Conservation (phyloP, 148 eudicot genomes). For the Hydrangea macrophylla region DNA sequence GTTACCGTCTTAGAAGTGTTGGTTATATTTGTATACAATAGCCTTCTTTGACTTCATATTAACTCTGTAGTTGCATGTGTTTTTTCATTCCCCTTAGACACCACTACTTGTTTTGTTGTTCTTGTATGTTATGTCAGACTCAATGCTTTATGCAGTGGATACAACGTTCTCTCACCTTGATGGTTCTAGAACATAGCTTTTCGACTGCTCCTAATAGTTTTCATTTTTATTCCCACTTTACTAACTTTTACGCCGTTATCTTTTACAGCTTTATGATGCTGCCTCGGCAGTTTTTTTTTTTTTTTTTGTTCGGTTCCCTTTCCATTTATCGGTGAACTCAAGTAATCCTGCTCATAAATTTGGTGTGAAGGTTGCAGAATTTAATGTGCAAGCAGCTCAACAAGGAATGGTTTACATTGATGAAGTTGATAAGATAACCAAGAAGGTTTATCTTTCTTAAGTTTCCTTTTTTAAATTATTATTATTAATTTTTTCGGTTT, state of each 20-base stretch:
- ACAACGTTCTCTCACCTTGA: not conserved
- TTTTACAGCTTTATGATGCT: not conserved
- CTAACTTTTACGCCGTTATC: not conserved
- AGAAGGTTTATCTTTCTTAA: slow-evolving; percentile 48
- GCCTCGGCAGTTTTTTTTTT: not conserved
- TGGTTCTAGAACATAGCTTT: not conserved
- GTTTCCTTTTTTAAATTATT: not conserved
- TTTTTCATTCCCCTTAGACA: not conserved
- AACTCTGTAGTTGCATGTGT: not conserved
- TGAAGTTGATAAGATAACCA: slow-evolving; percentile 92
- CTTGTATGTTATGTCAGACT: not conserved
- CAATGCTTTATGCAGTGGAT: not conserved
- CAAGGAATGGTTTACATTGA: slow-evolving; percentile 94
- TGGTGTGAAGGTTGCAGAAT: slow-evolving; percentile 69
- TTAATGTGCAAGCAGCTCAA: slow-evolving; percentile 86
- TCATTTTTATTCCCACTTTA: not conserved
- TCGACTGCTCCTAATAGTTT: not conserved
- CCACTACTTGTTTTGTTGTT: not conserved
- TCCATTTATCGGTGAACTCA: slow-evolving; percentile 1
- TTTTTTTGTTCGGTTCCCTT: not conserved
- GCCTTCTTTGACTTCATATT: too few relatives aligned
- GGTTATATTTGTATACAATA: too few relatives aligned
- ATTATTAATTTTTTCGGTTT: too few relatives aligned
- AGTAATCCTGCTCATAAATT: slow-evolving; percentile 10
- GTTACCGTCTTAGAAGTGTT: too few relatives aligned